A percentile compares a stretch with the other conserved stretches of the same genome.
Conservation (phyloP, 75 land plant genomes). For the Sequoia sempervirens region DNA sequence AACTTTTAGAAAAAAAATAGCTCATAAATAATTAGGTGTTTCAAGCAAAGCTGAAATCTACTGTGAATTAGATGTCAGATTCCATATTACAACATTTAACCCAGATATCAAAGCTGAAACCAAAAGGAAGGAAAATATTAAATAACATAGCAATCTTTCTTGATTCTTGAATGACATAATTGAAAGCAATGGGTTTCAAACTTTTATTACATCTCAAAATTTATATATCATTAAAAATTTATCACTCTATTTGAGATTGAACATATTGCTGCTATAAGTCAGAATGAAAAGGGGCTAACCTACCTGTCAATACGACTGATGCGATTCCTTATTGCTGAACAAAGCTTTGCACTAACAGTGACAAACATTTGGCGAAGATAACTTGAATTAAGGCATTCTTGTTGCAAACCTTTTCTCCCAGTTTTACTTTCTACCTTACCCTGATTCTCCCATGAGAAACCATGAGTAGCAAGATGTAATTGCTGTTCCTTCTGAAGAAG, state of each 20-base stretch:
- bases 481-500: no score
- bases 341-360: no score
- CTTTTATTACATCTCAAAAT: neutral
- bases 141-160: no score
- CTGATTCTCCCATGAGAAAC: neutral
- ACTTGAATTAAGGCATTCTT: neutral
- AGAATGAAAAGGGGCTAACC: neutral
- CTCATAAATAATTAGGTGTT: neutral
- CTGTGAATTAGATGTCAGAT: neutral
- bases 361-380: constrained; percentile 8
- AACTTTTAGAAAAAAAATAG: no score
- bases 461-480: no score
- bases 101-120: neutral
- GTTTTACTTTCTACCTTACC: neutral
- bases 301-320: constrained; percentile 26
- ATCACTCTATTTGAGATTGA: neutral
- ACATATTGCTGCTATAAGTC: no score
- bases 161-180: neutral
- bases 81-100: neutral
- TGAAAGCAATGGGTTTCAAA: neutral
- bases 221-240: neutral
- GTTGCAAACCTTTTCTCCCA: neutral
- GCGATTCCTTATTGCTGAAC: no score
- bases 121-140: neutral
- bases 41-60: neutral